Conservation (phyloP, 345 rosid species). For the Iberis pinnata region DNA sequence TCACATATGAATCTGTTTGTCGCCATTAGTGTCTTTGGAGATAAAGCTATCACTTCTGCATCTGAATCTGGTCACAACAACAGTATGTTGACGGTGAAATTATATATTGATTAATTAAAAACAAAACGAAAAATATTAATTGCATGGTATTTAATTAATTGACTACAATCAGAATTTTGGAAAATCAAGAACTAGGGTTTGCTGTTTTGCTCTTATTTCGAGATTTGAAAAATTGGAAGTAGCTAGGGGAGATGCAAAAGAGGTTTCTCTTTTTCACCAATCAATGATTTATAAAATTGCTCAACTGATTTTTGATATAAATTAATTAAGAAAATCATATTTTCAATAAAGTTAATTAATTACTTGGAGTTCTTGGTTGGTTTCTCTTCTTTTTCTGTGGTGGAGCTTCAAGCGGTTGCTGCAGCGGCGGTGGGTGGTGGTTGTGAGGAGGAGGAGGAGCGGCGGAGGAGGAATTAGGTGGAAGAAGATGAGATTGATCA, state of each 20-base stretch:
- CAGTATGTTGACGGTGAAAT: neutral
- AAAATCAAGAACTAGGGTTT: constrained; percentile 31
- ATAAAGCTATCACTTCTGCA: constrained; percentile 78
- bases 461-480: constrained; percentile 40
- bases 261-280: constrained; percentile 17
- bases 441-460: constrained; percentile 30
- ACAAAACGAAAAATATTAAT: too few relatives aligned
- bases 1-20: constrained; percentile 83
- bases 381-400: constrained; percentile 65
- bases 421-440: constrained; percentile 19
- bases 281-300: neutral
- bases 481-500: constrained; percentile 46
- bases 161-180: constrained; percentile 1
- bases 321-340: constrained; percentile 18
- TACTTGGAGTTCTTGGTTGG: constrained; percentile 78
- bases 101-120: constrained; percentile 2
- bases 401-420: constrained; percentile 33
- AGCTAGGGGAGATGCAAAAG: constrained; percentile 13
- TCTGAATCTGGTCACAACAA: constrained; percentile 68
- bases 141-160: constrained; percentile 17
- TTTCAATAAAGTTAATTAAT: constrained; percentile 16
- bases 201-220: constrained; percentile 19
- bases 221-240: constrained; percentile 19
- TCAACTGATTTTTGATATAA: constrained; percentile 9
- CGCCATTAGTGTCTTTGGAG: constrained; percentile 82